Percentiles rank a stretch among this genome's conserved stretches.
These are phyloP conservation scores for Colletotrichum tropicicola DNA, from an alignment of 2,329 filamentous ascomycete species.

Conservation along the genomic window DNA sequence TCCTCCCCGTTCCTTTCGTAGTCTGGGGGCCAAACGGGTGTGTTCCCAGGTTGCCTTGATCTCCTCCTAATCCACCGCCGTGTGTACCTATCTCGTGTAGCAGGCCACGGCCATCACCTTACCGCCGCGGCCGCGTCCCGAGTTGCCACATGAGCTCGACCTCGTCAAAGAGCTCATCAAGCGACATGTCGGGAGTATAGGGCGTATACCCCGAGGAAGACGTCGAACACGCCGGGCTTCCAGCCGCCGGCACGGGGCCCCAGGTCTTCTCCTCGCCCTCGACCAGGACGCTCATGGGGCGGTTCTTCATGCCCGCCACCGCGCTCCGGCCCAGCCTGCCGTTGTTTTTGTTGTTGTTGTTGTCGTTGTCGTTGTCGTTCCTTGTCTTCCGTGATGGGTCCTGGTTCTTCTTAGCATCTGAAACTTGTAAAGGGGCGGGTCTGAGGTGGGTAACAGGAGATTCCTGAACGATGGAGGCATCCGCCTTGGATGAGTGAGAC, in stretches of 20 bases:
- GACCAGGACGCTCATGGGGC: not conserved
- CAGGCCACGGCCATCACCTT: no score
- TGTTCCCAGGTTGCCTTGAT: no score
- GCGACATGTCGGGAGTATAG: not conserved
- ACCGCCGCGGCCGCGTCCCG: not conserved
- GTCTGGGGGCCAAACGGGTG: no score
- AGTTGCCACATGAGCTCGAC: conserved; percentile 27
- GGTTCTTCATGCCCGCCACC: not conserved
- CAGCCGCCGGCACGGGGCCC: not conserved
- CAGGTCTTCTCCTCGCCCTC: conserved; percentile 6
- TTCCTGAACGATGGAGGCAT: not conserved
- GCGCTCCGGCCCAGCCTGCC: not conserved
- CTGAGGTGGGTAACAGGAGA: not conserved
- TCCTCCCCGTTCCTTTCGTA: not conserved
- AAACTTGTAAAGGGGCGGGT: not conserved
- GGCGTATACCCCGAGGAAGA: no score
- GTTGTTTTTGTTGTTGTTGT: not conserved
- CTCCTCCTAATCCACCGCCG: no score
- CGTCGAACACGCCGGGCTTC: no score
- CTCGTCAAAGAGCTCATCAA: conserved; percentile 26
- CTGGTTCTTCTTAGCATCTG: not conserved
- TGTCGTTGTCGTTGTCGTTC: not conserved
- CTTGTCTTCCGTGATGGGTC: not conserved
- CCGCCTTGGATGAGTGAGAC: no score
- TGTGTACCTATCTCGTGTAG: not conserved